These are phyloP conservation scores for Verbena officinalis DNA, from an alignment of 257 asterid species.

Conservation along the genomic window DNA sequence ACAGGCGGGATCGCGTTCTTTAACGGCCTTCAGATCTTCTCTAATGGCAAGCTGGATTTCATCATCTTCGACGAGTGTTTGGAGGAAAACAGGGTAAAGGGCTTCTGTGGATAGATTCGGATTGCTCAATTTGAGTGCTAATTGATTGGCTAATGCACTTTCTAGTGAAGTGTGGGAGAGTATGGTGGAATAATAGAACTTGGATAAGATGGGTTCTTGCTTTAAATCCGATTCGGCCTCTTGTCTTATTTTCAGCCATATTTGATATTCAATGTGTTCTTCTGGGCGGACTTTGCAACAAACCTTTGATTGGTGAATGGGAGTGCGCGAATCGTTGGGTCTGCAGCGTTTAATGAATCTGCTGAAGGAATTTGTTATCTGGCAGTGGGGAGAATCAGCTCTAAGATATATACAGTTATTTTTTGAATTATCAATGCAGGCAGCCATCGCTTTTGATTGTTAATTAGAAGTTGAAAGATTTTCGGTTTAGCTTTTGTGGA, in stretches of 20 bases:
- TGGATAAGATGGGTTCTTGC: constrained; percentile 42
- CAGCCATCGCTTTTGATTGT: constrained; percentile 34
- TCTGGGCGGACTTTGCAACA: constrained; percentile 27
- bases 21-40: constrained; percentile 40
- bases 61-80: constrained; percentile 18
- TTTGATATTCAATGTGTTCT: constrained; percentile 28
- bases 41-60: constrained; percentile 35
- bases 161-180: constrained; percentile 41
- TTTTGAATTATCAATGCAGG: constrained; percentile 28
- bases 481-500: background rate
- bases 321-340: background rate
- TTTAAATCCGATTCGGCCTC: constrained; percentile 32
- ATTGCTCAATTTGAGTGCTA: constrained; percentile 35
- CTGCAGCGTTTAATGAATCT: constrained; percentile 21
- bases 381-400: constrained; percentile 14
- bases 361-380: constrained; percentile 5
- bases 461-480: background rate
- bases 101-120: constrained; percentile 34
- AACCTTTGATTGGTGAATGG: background rate
- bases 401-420: background rate
- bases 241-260: constrained; percentile 40
- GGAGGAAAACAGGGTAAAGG: constrained; percentile 35
- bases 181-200: constrained; percentile 32
- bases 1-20: constrained; percentile 61
- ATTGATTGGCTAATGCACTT: constrained; percentile 37